Conservation (phyloP, 768 basidiomycete genomes). For the Pisolithus tinctorius region DNA sequence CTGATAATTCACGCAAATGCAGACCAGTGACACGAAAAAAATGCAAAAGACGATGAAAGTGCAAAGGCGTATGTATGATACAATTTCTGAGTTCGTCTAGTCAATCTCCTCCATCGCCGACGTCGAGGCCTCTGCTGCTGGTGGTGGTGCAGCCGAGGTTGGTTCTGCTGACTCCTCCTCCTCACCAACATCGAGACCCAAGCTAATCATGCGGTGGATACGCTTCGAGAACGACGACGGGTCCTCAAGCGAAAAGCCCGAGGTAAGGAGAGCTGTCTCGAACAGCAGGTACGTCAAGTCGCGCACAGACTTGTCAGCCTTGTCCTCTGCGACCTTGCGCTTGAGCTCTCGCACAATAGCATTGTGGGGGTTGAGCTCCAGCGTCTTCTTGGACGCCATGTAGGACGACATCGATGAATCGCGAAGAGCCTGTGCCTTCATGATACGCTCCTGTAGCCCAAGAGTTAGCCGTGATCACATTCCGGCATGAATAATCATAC, state of each 20-base stretch:
- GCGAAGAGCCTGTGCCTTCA: constrained; percentile 97
- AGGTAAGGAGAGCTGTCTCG: constrained; percentile 94
- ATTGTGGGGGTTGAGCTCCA: constrained; percentile 91
- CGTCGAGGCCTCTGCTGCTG: constrained; percentile 54
- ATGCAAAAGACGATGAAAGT: constrained; percentile 19
- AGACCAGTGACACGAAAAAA: constrained; percentile 9
- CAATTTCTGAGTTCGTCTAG: constrained; percentile 34
- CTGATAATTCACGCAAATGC: background rate
- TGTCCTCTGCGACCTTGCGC: constrained; percentile 93
- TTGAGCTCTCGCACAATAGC: constrained; percentile 94
- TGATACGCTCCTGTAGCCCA: constrained; percentile 74
- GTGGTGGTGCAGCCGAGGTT: constrained; percentile 40
- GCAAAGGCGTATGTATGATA: constrained; percentile 17
- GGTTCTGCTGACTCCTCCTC: constrained; percentile 41
- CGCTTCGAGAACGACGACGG: constrained; percentile 93
- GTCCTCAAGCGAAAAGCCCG: constrained; percentile 93
- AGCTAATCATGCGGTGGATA: constrained; percentile 93
- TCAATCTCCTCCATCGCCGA: constrained; percentile 98
- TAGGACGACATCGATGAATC: constrained; percentile 98
- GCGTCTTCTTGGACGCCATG: constrained; percentile 98
- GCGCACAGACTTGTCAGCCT: constrained; percentile 96
- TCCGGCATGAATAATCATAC: constrained; percentile 25
- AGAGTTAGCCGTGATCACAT: background rate
- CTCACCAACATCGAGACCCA: constrained; percentile 87
- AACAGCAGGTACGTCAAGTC: constrained; percentile 94